These are phyloP conservation scores for Malus orientalis DNA, from an alignment of 306 rosid species.

Conservation along the genomic window DNA sequence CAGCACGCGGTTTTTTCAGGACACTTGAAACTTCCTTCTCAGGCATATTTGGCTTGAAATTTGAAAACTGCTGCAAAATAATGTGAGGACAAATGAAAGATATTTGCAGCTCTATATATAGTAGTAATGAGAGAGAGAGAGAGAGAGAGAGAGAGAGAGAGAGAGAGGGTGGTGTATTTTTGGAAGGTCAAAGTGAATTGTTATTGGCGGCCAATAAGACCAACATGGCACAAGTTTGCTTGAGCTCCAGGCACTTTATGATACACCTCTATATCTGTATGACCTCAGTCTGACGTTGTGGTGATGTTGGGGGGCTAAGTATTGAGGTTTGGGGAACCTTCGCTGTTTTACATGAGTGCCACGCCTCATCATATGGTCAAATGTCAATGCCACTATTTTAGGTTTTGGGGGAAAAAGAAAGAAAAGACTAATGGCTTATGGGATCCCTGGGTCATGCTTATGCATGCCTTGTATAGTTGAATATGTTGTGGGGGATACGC, in stretches of 20 bases:
- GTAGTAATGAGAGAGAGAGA: neutral
- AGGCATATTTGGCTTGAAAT: constrained; percentile 31
- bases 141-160: neutral
- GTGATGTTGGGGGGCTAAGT: constrained; percentile 30
- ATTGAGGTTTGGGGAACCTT: neutral
- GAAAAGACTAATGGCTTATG: neutral
- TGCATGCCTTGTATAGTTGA: neutral
- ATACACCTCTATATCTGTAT: neutral
- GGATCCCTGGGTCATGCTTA: neutral
- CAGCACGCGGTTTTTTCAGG: constrained; percentile 51
- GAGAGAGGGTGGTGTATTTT: neutral
- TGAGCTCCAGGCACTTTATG: constrained; percentile 23
- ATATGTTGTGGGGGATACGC: neutral
- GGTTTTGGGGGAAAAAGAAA: neutral
- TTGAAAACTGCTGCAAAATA: neutral
- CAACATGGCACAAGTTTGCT: constrained; percentile 24
- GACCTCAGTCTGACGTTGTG: constrained; percentile 58
- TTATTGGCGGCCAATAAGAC: constrained; percentile 37
- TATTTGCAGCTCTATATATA: constrained; percentile 21
- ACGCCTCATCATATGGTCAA: constrained; percentile 7
- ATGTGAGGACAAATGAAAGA: constrained; percentile 19
- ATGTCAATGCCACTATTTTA: neutral
- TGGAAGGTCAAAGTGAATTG: constrained; percentile 35
- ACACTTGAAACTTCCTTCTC: constrained; percentile 18
- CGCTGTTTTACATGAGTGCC: constrained; percentile 19